Evolutionary conservation across 2,329 filamentous ascomycete species (phyloP).

Genomic region (Elsinoe ampelina): DNA sequence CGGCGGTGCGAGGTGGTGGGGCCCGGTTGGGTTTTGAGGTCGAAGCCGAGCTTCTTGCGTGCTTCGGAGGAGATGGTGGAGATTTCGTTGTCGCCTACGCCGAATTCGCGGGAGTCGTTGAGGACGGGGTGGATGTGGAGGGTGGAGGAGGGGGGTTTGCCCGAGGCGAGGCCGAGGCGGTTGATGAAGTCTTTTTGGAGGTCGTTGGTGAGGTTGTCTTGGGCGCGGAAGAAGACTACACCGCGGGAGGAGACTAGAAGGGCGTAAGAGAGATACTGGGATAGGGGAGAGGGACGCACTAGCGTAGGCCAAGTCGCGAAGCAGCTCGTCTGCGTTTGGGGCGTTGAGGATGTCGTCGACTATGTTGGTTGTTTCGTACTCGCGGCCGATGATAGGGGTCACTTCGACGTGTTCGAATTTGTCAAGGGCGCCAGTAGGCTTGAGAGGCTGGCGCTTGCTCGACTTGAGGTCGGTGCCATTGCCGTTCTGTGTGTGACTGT

Average conservation of each 20-base stretch:
- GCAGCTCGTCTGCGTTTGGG: constrained; percentile 17
- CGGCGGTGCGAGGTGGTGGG: constrained; percentile 14
- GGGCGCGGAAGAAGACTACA: constrained; percentile 23
- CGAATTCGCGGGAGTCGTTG: constrained; percentile 36
- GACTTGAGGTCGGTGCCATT: neutral
- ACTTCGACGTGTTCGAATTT: constrained; percentile 18
- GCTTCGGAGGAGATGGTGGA: constrained; percentile 32
- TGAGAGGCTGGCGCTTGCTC: constrained; percentile 1
- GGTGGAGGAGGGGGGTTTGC: constrained; percentile 46
- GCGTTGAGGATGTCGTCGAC: constrained; percentile 19
- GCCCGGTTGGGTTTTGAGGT: constrained; percentile 32
- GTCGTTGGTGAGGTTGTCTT: constrained; percentile 36
- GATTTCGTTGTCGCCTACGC: constrained; percentile 31
- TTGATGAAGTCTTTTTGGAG: constrained; percentile 46
- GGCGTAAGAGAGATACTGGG: neutral
- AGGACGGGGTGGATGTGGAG: constrained; percentile 53
- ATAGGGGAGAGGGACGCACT: neutral
- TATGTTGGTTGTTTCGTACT: constrained; percentile 18
- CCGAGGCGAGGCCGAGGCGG: constrained; percentile 41
- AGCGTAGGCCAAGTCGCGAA: constrained; percentile 20
- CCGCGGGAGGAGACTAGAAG: constrained; percentile 19
- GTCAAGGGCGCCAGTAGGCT: constrained; percentile 17
- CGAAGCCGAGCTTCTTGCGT: constrained; percentile 28
- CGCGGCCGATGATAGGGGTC: constrained; percentile 20
- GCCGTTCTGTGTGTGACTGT: neutral